phyloP scores from a whole-genome alignment of 2,329 filamentous ascomycete species.

The Pseudonectria buxi region DNA sequence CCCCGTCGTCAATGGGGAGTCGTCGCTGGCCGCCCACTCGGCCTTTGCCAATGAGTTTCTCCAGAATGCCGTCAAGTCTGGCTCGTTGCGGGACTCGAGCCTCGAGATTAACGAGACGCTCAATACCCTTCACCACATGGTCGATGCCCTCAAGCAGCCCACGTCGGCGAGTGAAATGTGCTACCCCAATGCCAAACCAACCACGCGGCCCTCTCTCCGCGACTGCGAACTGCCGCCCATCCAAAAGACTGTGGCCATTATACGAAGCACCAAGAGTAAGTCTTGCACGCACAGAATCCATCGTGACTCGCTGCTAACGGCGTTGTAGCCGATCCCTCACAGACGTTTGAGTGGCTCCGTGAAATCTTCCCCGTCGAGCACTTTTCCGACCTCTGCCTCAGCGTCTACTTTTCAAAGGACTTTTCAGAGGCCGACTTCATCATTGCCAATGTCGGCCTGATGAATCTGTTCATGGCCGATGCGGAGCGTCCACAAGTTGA shows the following conservation, averaged over 20 bases:
- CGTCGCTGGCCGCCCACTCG: conserved; percentile 13
- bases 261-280: not conserved
- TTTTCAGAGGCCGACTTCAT: conserved; percentile 13
- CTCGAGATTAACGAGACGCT: conserved; percentile 14
- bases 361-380: conserved; percentile 8
- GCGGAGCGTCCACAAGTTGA: conserved; percentile 10
- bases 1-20: conserved; percentile 7
- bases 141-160: conserved; percentile 9
- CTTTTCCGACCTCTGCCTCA: conserved; percentile 16
- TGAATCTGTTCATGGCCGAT: conserved; percentile 11
- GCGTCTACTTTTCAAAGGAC: conserved; percentile 12
- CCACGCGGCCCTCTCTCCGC: too few species aligned
- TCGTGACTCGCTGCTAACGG: too few species aligned
- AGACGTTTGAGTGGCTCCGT: conserved; percentile 6
- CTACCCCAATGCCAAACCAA: conserved; percentile 2
- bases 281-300: too few species aligned
- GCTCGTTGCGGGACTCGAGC: conserved; percentile 7
- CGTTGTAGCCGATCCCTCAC: too few species aligned
- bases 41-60: conserved; percentile 17
- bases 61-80: conserved; percentile 14
- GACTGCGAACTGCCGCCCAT: conserved; percentile 6
- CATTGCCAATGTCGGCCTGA: conserved; percentile 13
- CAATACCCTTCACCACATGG: conserved; percentile 6
- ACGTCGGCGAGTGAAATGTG: conserved; percentile 1
- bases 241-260: conserved; percentile 5